Base-by-base conservation (phyloP, 2,329 filamentous ascomycete genomes). In the Penicillium sp. region DNA sequence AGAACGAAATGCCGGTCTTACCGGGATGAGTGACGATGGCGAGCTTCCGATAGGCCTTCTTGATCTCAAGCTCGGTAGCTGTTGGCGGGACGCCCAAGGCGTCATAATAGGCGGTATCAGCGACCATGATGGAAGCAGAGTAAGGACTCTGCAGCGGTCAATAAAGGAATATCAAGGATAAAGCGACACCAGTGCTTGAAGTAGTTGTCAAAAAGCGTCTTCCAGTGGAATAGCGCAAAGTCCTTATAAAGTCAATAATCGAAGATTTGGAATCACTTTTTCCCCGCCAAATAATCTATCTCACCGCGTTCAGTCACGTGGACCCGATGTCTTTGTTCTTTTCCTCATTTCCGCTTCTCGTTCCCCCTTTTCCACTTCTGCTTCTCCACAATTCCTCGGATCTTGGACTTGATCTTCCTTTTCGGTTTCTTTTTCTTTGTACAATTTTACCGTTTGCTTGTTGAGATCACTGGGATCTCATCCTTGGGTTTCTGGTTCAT, bases 21-120 rank as follows among this genome's bases (percentile, higher is more conserved):
- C 89, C 90, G 63, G 91, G 91, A 75, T 97, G 93, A 70, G 96
- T 91, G 66, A 93, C 86, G 75, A 98, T 97, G 66, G 95, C 95
- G 66, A 95, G 84, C 79, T 93, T 97, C 73, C 93, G 87, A 78
- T 97, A 97, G 27, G 93, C 93, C 80, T 96, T 96, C 77, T 97
- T 97, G 78, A 97, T 97, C 74, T 97, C 92, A 50, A 96, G 84
- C 74, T 93, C 90, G 39, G 90, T 89, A 29, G 93, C 93, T 55
- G 89, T 91, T 64, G 91, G 88, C 78, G 88, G 82, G 69, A 97
- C 92, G 71, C 90, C 90, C 39, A 97, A 82, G 67, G 86, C 86
- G 77, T 96, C 92, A 77, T 96, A 96, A 78, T 96, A 96, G 67
- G 86, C 80, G 57, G 91, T 96, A 76, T 96, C 91, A 69, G 89